These are phyloP conservation scores for Eutrema yunnanense DNA, from an alignment of 345 rosid genomes.

Conservation along the genomic window DNA sequence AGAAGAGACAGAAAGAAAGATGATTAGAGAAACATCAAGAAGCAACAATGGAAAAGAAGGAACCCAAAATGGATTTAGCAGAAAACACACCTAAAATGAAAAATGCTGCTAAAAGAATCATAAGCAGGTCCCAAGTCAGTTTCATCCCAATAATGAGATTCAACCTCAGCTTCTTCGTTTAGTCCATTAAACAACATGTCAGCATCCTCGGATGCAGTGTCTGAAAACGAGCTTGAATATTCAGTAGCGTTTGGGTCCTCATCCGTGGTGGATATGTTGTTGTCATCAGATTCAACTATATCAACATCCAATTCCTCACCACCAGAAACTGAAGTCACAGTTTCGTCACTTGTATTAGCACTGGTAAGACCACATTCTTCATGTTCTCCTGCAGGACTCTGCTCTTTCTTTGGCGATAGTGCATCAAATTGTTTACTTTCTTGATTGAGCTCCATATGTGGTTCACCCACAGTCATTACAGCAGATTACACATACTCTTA, in stretches of 20 bases:
- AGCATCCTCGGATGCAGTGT: slow-evolving; percentile 50
- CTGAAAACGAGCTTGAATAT: slow-evolving; percentile 79
- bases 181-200: slow-evolving; percentile 43
- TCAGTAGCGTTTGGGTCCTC: slow-evolving; percentile 84
- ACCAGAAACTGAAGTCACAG: slow-evolving; percentile 19
- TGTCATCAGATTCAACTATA: slow-evolving; percentile 34
- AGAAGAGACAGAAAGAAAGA: background rate
- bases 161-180: slow-evolving; percentile 73
- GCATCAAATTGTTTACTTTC: slow-evolving; percentile 21
- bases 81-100: slow-evolving; percentile 50
- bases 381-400: slow-evolving; percentile 19
- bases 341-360: slow-evolving; percentile 30
- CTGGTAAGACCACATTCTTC: slow-evolving; percentile 29
- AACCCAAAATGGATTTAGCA: background rate
- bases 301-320: slow-evolving; percentile 56
- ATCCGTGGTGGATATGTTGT: slow-evolving; percentile 23
- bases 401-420: slow-evolving; percentile 32
- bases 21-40: background rate
- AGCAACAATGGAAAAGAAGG: background rate
- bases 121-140: slow-evolving; percentile 46
- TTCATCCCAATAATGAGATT: slow-evolving; percentile 58
- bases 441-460: slow-evolving; percentile 36
- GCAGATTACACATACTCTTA: slow-evolving; percentile 9
- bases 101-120: slow-evolving; percentile 47
- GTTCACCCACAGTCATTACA: slow-evolving; percentile 33